A percentile compares a stretch with the other conserved stretches of the same genome.
These are phyloP conservation scores for Moelleriella libera DNA, from an alignment of 2,329 filamentous ascomycete species.

Conservation along the genomic window DNA sequence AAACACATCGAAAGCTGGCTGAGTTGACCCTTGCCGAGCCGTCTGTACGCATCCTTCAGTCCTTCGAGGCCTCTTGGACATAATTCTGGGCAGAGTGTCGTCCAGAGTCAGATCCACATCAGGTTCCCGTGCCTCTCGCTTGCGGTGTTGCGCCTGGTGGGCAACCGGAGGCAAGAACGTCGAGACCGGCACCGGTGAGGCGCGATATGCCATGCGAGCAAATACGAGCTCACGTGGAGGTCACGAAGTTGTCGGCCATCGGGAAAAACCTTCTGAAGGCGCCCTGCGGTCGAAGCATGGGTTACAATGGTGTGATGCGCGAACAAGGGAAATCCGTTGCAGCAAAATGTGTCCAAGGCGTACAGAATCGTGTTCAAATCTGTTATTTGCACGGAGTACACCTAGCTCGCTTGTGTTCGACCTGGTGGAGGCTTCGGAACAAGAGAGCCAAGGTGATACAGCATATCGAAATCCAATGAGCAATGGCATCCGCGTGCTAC, in stretches of 20 bases:
- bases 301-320: not conserved
- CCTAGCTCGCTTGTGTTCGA: not conserved
- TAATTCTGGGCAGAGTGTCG: too few species aligned
- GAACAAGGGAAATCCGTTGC: not conserved
- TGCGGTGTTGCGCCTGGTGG: too few species aligned
- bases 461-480: not conserved
- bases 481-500: not conserved
- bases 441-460: not conserved
- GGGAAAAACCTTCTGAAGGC: not conserved
- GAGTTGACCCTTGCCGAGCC: too few species aligned
- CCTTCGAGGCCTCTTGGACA: too few species aligned
- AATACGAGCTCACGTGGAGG: not conserved
- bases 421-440: not conserved
- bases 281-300: not conserved
- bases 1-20: too few species aligned
- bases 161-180: not conserved
- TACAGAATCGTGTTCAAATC: not conserved
- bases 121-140: too few species aligned
- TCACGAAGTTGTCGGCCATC: not conserved
- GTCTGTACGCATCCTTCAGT: too few species aligned
- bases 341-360: not conserved
- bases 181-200: not conserved
- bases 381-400: not conserved
- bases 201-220: not conserved
- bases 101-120: too few species aligned